Evolutionary conservation across 1,284 basidiomycete genomes (phyloP).

Genomic region (Trametes hirsuta): DNA sequence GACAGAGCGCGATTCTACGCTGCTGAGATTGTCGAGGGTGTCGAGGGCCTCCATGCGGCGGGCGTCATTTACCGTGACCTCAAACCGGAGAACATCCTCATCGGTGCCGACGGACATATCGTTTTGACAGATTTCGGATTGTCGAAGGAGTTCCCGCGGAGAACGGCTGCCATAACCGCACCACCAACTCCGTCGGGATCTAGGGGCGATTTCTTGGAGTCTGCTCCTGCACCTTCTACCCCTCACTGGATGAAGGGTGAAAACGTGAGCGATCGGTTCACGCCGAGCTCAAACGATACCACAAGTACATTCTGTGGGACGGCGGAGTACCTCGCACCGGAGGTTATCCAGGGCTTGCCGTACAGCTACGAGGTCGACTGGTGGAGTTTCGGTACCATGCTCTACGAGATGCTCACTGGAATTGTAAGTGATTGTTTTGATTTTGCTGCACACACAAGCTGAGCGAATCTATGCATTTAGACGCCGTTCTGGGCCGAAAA

Average conservation of each 20-base stretch:
- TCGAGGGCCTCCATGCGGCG: conserved; percentile 86
- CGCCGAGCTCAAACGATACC: conserved; percentile 55
- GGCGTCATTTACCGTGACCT: conserved; percentile 91
- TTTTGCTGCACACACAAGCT: not conserved
- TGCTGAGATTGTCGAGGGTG: conserved; percentile 93
- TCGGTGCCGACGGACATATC: conserved; percentile 91
- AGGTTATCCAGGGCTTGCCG: conserved; percentile 89
- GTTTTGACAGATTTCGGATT: conserved; percentile 96
- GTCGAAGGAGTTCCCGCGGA: conserved; percentile 82
- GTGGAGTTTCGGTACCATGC: conserved; percentile 98
- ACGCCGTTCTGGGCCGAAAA: conserved; percentile 95
- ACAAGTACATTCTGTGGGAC: conserved; percentile 91
- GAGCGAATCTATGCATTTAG: conserved; percentile 45
- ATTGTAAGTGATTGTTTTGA: conserved; percentile 59
- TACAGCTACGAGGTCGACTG: conserved; percentile 97
- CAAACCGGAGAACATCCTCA: conserved; percentile 95
- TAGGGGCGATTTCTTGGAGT: conserved; percentile 53
- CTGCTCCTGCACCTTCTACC: conserved; percentile 46
- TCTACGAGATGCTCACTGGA: conserved; percentile 93
- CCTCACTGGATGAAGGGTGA: conserved; percentile 78
- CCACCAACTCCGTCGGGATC: conserved; percentile 60
- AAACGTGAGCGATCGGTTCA: conserved; percentile 57
- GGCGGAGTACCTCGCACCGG: conserved; percentile 92
- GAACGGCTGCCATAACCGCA: conserved; percentile 47
- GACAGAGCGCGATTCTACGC: conserved; percentile 96